Conservation (phyloP, 2,329 filamentous ascomycete genomes). For the Colletotrichum tofieldiae region DNA sequence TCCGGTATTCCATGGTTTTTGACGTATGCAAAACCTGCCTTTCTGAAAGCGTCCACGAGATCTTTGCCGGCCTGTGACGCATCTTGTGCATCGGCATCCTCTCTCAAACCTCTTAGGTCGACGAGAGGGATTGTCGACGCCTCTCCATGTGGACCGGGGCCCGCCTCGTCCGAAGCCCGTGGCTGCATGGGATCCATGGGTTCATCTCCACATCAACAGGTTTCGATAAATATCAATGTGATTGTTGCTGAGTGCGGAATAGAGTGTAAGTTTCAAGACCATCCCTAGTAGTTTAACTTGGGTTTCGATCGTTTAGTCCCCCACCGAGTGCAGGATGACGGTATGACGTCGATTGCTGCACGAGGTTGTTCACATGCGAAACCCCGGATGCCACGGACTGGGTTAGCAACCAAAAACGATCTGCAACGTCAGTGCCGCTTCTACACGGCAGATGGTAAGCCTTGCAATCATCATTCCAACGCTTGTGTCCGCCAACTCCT, state of each 20-base stretch:
- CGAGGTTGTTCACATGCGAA: slow-evolving; percentile 25
- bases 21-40: slow-evolving; percentile 54
- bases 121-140: slow-evolving; percentile 8
- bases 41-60: slow-evolving; percentile 51
- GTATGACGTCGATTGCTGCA: slow-evolving; percentile 21
- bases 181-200: not conserved
- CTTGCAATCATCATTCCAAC: not conserved
- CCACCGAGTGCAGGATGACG: slow-evolving; percentile 3
- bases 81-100: not conserved
- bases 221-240: not conserved
- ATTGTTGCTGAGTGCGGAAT: not conserved
- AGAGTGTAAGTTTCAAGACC: not conserved
- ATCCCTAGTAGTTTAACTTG: not conserved
- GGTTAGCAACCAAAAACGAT: not conserved
- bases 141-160: too few species aligned
- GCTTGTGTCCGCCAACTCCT: too few species aligned
- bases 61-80: slow-evolving; percentile 36
- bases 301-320: not conserved
- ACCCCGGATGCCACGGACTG: too few species aligned
- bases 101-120: slow-evolving; percentile 3
- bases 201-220: not conserved
- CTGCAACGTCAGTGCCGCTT: not conserved
- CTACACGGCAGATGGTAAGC: not conserved
- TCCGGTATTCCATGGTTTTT: slow-evolving; percentile 54
- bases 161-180: not conserved